A percentile compares a stretch with the other conserved stretches of the same genome.
These are phyloP conservation scores for Podosphaera leucotricha DNA, from an alignment of 2,329 filamentous ascomycete genomes.

Conservation along the genomic window DNA sequence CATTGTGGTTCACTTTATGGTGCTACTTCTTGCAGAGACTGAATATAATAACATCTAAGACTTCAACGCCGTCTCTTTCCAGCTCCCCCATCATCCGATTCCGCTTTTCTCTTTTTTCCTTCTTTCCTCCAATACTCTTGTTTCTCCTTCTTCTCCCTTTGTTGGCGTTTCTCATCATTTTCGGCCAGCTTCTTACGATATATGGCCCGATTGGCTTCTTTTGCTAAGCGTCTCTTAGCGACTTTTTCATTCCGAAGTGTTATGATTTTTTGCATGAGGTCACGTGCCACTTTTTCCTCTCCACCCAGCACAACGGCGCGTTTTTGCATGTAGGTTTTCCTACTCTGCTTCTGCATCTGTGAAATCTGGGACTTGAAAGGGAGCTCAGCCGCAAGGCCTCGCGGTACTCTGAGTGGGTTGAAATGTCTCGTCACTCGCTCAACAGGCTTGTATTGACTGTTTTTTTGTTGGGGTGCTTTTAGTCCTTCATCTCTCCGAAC, in stretches of 20 bases:
- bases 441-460: slow-evolving; percentile 59
- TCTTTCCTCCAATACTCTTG: slow-evolving; percentile 86
- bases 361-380: slow-evolving; percentile 86
- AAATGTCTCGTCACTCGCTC: slow-evolving; percentile 49
- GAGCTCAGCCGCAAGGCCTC: slow-evolving; percentile 56
- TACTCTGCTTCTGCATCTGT: slow-evolving; percentile 54
- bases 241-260: slow-evolving; percentile 78
- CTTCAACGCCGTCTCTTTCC: slow-evolving; percentile 11
- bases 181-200: slow-evolving; percentile 69
- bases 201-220: slow-evolving; percentile 62
- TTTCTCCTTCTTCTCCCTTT: slow-evolving; percentile 71
- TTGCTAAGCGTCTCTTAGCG: slow-evolving; percentile 59
- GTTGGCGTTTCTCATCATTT: slow-evolving; percentile 58
- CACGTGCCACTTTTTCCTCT: slow-evolving; percentile 73
- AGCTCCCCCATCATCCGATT: slow-evolving; percentile 24
- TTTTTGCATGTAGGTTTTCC: slow-evolving; percentile 80
- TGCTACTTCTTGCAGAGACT: no score
- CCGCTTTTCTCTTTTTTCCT: slow-evolving; percentile 50
- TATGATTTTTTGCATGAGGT: slow-evolving; percentile 79
- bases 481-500: slow-evolving; percentile 58
- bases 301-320: slow-evolving; percentile 66
- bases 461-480: slow-evolving; percentile 54
- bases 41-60: no score
- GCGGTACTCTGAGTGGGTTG: slow-evolving; percentile 50
- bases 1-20: no score